A percentile compares a stretch with the other conserved stretches of the same genome.
Evolutionary conservation across 73 alveolate genomes (phyloP).

Genomic region (Uronychia binucleata): DNA sequence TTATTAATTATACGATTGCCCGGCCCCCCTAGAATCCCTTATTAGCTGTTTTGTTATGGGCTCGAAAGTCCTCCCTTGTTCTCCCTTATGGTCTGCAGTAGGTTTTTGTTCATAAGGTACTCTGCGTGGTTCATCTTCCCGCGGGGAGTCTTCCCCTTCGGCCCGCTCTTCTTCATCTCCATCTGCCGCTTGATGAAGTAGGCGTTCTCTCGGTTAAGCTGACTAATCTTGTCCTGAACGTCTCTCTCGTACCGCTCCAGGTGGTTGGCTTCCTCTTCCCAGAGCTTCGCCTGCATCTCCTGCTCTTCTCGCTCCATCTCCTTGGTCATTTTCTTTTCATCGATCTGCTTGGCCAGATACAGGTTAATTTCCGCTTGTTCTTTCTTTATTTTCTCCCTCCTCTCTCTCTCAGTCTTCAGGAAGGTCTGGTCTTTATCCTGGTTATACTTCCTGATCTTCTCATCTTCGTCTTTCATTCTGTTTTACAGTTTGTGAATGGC

Average conservation of each 20-base stretch:
- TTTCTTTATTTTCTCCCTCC: conserved; percentile 14
- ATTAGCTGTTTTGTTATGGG: not conserved
- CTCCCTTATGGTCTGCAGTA: conserved; percentile 26
- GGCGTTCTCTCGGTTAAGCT: conserved; percentile 42
- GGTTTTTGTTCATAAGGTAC: conserved; percentile 29
- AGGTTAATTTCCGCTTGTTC: conserved; percentile 24
- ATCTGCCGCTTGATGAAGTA: conserved; percentile 44
- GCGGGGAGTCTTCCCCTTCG: conserved; percentile 5
- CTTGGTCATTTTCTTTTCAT: conserved; percentile 47
- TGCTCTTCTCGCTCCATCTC: conserved; percentile 19
- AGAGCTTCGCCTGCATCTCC: conserved; percentile 56
- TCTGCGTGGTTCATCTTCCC: conserved; percentile 52
- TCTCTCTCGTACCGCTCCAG: conserved; percentile 36
- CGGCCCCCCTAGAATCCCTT: not conserved
- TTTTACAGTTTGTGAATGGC: conserved; percentile 43
- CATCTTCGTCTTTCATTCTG: conserved; percentile 37
- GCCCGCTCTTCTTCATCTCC: conserved; percentile 21
- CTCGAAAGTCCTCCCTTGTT: not conserved
- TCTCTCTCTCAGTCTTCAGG: conserved; percentile 11
- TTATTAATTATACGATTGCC: no score
- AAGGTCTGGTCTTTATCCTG: conserved; percentile 38
- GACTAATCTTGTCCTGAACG: conserved; percentile 28
- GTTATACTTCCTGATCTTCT: conserved; percentile 34
- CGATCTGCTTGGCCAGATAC: conserved; percentile 45
- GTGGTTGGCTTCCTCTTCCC: conserved; percentile 43